phyloP scores from a whole-genome alignment of 202 grass and related monocot species.

The Carex arenaria region DNA sequence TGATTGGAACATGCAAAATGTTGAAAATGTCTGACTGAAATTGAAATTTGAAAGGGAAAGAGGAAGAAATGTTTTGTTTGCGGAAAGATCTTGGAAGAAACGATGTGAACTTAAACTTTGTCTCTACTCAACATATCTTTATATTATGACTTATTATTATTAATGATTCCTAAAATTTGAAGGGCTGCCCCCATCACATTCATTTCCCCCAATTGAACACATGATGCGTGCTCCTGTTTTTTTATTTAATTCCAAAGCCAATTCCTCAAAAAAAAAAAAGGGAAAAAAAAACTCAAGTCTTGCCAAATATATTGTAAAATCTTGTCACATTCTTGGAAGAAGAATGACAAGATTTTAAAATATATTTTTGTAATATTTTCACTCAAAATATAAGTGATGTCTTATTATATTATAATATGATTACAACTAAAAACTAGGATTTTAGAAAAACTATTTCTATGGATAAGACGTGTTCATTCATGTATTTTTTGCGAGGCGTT shows the following conservation, averaged over 20 bases:
- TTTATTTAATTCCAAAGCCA: background rate
- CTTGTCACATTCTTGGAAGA: background rate
- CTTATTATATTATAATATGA: too few species aligned
- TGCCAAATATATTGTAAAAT: background rate
- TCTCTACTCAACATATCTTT: slow-evolving; percentile 10
- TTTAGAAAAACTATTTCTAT: too few species aligned
- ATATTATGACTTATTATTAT: background rate
- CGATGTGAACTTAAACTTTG: slow-evolving; percentile 2
- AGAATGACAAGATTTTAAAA: too few species aligned
- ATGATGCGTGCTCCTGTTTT: background rate
- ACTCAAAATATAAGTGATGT: background rate
- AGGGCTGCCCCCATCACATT: background rate
- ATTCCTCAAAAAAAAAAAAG: background rate
- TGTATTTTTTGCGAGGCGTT: too few species aligned
- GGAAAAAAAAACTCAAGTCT: too few species aligned
- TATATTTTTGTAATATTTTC: background rate
- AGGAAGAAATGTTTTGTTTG: background rate
- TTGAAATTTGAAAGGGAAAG: background rate
- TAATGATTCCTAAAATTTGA: background rate
- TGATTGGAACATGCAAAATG: background rate
- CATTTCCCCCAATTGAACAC: background rate
- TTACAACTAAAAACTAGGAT: too few species aligned
- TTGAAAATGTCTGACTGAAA: background rate
- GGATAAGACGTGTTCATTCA: too few species aligned
- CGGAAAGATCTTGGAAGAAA: background rate